Percentiles rank a stretch among this genome's conserved stretches.
Evolutionary conservation across 73 alveolate genomes (phyloP).

Genomic region (Tetrahymena elliotti): DNA sequence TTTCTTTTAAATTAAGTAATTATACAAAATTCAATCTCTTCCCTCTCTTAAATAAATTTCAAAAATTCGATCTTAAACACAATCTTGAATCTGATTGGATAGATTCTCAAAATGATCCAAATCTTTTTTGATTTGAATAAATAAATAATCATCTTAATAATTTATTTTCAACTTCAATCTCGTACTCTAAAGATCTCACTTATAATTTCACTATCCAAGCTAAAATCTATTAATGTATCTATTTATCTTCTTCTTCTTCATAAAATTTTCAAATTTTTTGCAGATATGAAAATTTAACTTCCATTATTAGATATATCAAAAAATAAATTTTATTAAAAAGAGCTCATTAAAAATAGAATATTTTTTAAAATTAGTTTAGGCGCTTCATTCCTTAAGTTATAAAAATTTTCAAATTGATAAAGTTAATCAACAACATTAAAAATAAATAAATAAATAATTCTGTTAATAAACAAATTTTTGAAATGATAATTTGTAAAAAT

Average conservation of each 20-base stretch:
- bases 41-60: not conserved
- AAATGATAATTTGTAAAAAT: too few species aligned
- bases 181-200: not conserved
- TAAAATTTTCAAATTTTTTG: not conserved
- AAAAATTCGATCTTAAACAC: not conserved
- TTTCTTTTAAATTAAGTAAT: not conserved
- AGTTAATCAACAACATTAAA: not conserved
- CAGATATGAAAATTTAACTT: not conserved
- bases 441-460: constrained; percentile 55
- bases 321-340: too few species aligned
- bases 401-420: too few species aligned
- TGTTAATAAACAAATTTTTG: too few species aligned
- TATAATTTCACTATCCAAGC: not conserved
- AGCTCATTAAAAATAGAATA: too few species aligned
- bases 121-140: not conserved
- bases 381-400: not conserved
- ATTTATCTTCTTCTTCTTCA: too few species aligned
- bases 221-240: too few species aligned
- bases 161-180: not conserved
- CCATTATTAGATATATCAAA: not conserved
- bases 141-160: not conserved
- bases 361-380: not conserved
- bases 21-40: not conserved
- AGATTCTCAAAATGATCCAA: not conserved
- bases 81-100: not conserved